Conservation (phyloP, 371 early-diverging fungal genomes). For the Mortierella sp. region DNA sequence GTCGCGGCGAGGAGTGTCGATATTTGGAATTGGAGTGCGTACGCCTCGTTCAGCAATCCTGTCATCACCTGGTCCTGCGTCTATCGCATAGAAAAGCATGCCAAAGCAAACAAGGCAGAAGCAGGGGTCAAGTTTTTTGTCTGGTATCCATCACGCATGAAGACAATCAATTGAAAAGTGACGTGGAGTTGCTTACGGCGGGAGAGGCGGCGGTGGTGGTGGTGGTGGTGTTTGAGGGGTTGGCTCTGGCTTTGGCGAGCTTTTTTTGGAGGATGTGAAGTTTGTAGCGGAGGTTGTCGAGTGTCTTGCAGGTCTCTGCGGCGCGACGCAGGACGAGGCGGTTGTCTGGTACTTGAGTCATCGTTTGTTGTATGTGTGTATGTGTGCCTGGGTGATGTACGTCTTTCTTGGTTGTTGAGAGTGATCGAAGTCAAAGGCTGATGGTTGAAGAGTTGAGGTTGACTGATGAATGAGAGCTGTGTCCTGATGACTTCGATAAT, state of each 20-base stretch:
- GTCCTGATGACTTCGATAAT: too few species aligned
- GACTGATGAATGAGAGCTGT: too few species aligned
- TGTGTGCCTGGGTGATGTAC: neutral
- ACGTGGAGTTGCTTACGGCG: neutral
- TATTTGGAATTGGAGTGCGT: slow-evolving; percentile 52
- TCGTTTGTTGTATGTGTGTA: neutral
- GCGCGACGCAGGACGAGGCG: slow-evolving; percentile 48
- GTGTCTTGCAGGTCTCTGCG: slow-evolving; percentile 33
- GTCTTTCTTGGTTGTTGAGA: neutral
- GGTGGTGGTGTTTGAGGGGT: neutral
- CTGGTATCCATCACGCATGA: neutral
- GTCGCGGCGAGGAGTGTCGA: slow-evolving; percentile 40
- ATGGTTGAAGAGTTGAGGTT: too few species aligned
- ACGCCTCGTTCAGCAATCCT: slow-evolving; percentile 44
- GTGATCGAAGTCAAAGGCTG: neutral
- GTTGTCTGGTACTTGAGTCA: slow-evolving; percentile 31
- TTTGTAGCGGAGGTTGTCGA: slow-evolving; percentile 43
- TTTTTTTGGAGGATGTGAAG: slow-evolving; percentile 40
- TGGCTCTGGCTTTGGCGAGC: slow-evolving; percentile 25
- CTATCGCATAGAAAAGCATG: slow-evolving; percentile 9
- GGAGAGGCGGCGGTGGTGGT: neutral
- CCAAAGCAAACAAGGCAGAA: neutral
- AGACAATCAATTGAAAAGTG: neutral
- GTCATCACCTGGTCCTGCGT: slow-evolving; percentile 22
- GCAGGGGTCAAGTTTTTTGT: neutral